Evolutionary conservation across 352 stramenopile species (phyloP), one percentile per base, ranked within the genome.

Genomic region (Elongisporangium prolatum): DNA sequence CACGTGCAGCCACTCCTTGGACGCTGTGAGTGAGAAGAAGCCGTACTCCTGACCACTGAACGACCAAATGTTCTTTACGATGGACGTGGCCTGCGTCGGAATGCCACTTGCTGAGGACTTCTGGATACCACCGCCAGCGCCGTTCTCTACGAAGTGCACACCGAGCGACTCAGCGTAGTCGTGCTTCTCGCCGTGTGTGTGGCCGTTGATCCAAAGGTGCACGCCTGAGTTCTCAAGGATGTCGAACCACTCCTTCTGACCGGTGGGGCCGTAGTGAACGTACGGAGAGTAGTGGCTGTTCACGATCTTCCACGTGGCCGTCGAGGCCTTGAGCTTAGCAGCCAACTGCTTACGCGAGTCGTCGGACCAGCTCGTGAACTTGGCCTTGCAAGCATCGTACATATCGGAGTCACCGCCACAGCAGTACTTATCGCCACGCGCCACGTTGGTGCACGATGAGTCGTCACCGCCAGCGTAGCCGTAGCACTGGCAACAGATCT

Each of bases 91-190:
- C 57, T 80, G 79, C 21, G 68, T 65, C 0, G 80, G 77, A 25
- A 89, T 88, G 38, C 77, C 80, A 38, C 77, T 86, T 2, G 80
- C 70, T 56, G 82, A 89, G 48, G 86, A 73, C 59, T 80, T 87
- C 63, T 88, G 74, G 51, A 91, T 91, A 59, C 80, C 80, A 10
- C 80, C 80, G 48, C 78, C 80, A 22, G 78, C 83, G 9, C 80
- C 83, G 48, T 92, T 92, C 56, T 91, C 80, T 10, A 92, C 68
- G 52, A 92, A 92, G 59, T 92, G 83, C 5, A 83, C 80, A 21
- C 70, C 71, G 50, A 86, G 64, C 11, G 57, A 63, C 17, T 69
- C 63, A 13, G 67, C 69, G 57, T 82, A 75, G 52, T 89, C 79
- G 61, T 88, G 77, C 61, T 88, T 88, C 57, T 85, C 74, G 48